Percentiles rank a stretch among this genome's conserved stretches.
phyloP scores from a whole-genome alignment of 164 flowering plant species.

The Brasenia schreberi region DNA sequence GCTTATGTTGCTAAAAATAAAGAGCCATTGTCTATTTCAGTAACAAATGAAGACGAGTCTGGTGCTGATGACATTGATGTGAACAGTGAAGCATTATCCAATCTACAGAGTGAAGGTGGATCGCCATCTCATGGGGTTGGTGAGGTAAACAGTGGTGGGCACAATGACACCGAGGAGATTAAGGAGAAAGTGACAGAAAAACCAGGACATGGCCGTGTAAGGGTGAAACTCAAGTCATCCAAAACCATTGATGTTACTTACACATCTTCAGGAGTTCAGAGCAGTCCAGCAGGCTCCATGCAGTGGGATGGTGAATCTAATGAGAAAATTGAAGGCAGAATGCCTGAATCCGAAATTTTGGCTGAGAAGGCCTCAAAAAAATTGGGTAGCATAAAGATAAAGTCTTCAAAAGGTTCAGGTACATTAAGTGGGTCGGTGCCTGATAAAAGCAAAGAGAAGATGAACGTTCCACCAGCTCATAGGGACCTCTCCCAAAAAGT shows the following conservation, averaged over 20 bases:
- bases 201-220: conserved; percentile 54
- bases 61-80: background rate
- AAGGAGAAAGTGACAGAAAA: conserved; percentile 24
- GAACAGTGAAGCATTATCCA: conserved; percentile 12
- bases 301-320: conserved; percentile 29
- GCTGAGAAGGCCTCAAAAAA: conserved; percentile 27
- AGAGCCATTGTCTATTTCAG: background rate
- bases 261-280: conserved; percentile 36
- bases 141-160: conserved; percentile 22
- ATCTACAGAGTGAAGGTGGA: conserved; percentile 34
- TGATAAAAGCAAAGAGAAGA: conserved; percentile 4
- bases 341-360: conserved; percentile 25
- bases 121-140: conserved; percentile 28
- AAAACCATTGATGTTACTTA: conserved; percentile 30
- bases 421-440: conserved; percentile 14
- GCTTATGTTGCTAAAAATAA: background rate
- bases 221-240: conserved; percentile 69
- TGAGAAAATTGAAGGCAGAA: conserved; percentile 52
- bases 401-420: conserved; percentile 38
- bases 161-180: conserved; percentile 18
- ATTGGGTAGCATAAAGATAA: conserved; percentile 62
- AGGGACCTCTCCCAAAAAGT: background rate
- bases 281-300: conserved; percentile 27
- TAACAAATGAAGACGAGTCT: background rate
- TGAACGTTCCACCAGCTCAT: background rate